Conservation (phyloP, 257 asterid genomes). For the Gentiana dahurica region DNA sequence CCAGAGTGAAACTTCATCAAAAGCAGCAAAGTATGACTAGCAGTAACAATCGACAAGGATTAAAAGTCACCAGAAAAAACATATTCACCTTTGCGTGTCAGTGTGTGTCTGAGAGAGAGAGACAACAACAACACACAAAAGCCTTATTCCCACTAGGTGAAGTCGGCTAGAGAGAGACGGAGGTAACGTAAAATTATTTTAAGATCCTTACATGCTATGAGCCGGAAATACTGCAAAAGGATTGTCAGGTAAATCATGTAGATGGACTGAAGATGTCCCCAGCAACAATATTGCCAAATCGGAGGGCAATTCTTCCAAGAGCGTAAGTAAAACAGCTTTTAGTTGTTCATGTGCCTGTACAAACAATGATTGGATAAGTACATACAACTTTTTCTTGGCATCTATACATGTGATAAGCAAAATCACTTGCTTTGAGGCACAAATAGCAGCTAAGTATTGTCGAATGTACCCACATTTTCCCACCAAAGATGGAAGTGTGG, state of each 20-base stretch:
- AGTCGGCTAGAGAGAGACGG: background rate
- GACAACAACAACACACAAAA: too few relatives aligned
- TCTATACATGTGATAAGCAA: background rate
- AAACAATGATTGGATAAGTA: background rate
- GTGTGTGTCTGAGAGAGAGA: too few relatives aligned
- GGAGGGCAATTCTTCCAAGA: slow-evolving; percentile 91
- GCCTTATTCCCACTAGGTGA: too few relatives aligned
- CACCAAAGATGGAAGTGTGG: slow-evolving; percentile 97
- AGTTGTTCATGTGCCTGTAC: slow-evolving; percentile 92
- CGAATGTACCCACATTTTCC: slow-evolving; percentile 71
- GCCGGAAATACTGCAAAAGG: slow-evolving; percentile 60
- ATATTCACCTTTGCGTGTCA: too few relatives aligned
- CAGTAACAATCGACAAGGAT: too few relatives aligned
- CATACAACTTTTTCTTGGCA: background rate
- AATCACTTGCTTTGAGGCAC: background rate
- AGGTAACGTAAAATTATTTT: slow-evolving; percentile 5
- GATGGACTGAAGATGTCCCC: slow-evolving; percentile 65
- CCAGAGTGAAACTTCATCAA: background rate
- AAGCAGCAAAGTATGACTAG: too few relatives aligned
- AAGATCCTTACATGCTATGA: slow-evolving; percentile 47
- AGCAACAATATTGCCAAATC: slow-evolving; percentile 73
- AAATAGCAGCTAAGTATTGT: background rate
- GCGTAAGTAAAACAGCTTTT: slow-evolving; percentile 71
- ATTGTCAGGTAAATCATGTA: slow-evolving; percentile 53
- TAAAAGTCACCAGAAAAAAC: too few relatives aligned